Evolutionary conservation across 768 basidiomycete species (phyloP), one percentile per base, ranked within the genome.

Genomic region (Melanogaster broomeanus): DNA sequence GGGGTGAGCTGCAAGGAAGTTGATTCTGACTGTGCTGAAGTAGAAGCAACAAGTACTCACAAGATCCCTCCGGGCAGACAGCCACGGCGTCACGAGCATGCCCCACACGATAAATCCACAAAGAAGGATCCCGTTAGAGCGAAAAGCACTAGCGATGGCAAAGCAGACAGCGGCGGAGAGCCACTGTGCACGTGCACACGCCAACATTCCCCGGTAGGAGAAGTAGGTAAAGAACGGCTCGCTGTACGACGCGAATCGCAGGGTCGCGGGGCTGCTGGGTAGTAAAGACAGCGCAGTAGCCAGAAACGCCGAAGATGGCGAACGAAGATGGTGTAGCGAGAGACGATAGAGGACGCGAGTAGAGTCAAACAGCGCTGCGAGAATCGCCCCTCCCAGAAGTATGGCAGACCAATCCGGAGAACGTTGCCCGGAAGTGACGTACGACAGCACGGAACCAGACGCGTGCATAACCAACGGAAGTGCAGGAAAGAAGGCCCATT

Each of bases 401-500:
- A 77, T 49, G 12, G 69, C 58, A 5, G 61, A 51, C 35, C 60
- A 43, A 1, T 28, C 52, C 19, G 48, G 28, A 3, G 40, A 25
- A 46, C 31, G 25, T 19, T 61, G 37, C 22, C 52, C 42, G 7
- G 45, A 44, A 10, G 49, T 46, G 0, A 27, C 35, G 13, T 6
- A 42, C 4, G 55, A 60, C 34, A 72, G 58, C 13, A 71, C 34
- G 25, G 46, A 13, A 7, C 61, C 64, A n/a, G 61, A 70, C 41
- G 60, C 12, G 2, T 78, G 74, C 68, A 92, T 77, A 44, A 88
- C 43, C 11, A 72, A 61, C 3, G 90, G 80, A 22, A 81, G 68
- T 5, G 81, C 90, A 2, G 91, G 88, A 55, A 93, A 79, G 68
- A 93, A 98, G 0, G 96, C 96, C 80, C 89, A 90, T 57, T 90